These are phyloP conservation scores for Rhizoctonia solani DNA, from an alignment of 1,284 basidiomycete species.

Conservation along the genomic window DNA sequence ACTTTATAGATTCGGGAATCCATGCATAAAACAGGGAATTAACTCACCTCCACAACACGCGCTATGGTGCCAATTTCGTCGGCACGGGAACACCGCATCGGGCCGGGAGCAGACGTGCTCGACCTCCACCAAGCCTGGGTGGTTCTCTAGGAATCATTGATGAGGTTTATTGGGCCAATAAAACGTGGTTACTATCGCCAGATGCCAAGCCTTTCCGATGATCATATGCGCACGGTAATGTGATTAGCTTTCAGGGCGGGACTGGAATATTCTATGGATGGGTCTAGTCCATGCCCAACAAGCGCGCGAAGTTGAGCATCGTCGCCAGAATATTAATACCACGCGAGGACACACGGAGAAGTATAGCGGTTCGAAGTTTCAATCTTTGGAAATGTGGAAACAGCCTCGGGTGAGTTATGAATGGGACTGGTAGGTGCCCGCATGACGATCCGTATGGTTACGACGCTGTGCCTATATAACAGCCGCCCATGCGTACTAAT, in stretches of 20 bases:
- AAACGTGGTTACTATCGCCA: not conserved
- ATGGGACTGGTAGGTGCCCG: not conserved
- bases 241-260: not conserved
- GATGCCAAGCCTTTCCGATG: not conserved
- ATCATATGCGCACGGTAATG: not conserved
- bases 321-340: too few species aligned
- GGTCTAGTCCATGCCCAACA: not conserved
- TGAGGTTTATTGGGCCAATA: not conserved
- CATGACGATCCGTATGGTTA: not conserved
- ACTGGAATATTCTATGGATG: not conserved
- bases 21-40: conserved; percentile 12
- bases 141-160: not conserved
- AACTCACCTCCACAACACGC: not conserved
- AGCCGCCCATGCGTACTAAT: too few species aligned
- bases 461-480: too few species aligned
- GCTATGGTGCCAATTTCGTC: not conserved
- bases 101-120: conserved; percentile 5
- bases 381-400: not conserved
- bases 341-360: too few species aligned
- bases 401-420: not conserved
- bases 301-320: not conserved
- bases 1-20: conserved; percentile 5
- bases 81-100: not conserved
- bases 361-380: too few species aligned
- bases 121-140: conserved; percentile 1